Evolutionary conservation across 305 asterid species (phyloP), one percentile per base, ranked within the genome.

Genomic region (Ilex paraguariensis): DNA sequence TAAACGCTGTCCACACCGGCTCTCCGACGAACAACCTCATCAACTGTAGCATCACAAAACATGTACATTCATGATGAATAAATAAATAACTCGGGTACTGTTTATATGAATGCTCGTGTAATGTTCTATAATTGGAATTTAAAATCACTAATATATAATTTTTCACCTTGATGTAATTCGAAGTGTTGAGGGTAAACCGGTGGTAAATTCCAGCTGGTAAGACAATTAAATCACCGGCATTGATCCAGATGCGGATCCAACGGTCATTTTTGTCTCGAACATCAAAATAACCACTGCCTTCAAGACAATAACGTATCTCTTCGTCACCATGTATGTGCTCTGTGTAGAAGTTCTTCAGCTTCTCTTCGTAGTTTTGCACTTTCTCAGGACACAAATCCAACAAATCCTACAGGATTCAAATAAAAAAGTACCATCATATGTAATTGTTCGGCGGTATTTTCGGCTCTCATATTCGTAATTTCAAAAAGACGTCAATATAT

Each of bases 181-280:
- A 36, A 21, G 88, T 78, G 64, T 87, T 88, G 9, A 87, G 91
- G 50, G 97, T 90, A 69, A 90, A 90, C 2, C 97, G 80, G 50
- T 90, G 97, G 84, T 90, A 90, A 67, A 90, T 90, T 70, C 97
- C 97, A 3, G 91, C 85, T 5, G 97, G 97, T 59, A 90, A 72
- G 55, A 90, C 82, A 8, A 90, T 90, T 12, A 87, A 83, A 73
- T 85, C 97, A 3, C 94, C 97, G 0, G 9, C 6, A n/a, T 85
- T 90, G 77, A 90, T 81, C 79, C 73, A 70, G 74, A 84, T 76
- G 15, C 95, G 89, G 57, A 87, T 82, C 97, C 97, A 90, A 60
- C 77, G 81, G 48, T 87, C 95, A 60, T 76, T 73, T 76, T 79
- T 81, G 74, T 77, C 86, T 72, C 95, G 65, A 12, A 87, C 88